These are phyloP conservation scores for Pulicaria dysenterica DNA, from an alignment of 129 eudicot genomes.

Conservation along the genomic window DNA sequence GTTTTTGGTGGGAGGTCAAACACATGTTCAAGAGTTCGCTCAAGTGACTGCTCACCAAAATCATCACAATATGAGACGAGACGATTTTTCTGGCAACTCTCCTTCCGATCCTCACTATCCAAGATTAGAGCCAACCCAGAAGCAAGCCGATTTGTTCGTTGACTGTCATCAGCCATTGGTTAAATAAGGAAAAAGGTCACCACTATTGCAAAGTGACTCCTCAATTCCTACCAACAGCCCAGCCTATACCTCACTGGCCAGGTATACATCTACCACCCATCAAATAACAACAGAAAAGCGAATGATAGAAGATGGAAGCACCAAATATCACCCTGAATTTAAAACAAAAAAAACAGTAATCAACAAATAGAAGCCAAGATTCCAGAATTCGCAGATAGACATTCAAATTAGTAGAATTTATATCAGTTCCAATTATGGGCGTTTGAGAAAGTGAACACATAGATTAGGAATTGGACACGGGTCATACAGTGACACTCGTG, in stretches of 20 bases:
- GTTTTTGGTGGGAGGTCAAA: constrained; percentile 72
- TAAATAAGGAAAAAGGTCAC: constrained; percentile 22
- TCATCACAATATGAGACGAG: constrained; percentile 81
- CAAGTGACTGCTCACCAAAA: constrained; percentile 94
- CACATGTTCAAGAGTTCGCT: constrained; percentile 83
- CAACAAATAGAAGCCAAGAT: constrained; percentile 8
- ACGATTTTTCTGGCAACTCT: constrained; percentile 61
- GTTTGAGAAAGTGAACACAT: constrained; percentile 2
- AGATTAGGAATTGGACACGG: background rate
- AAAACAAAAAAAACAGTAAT: constrained; percentile 1
- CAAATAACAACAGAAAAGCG: constrained; percentile 9
- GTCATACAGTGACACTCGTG: background rate
- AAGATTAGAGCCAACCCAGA: constrained; percentile 85
- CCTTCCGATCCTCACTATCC: constrained; percentile 62
- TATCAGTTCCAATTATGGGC: background rate
- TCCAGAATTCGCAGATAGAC: background rate
- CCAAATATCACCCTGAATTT: constrained; percentile 34
- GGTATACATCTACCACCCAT: constrained; percentile 7
- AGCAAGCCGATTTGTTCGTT: constrained; percentile 52
- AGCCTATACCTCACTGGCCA: constrained; percentile 11
- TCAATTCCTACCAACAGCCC: constrained; percentile 13
- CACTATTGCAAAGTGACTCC: constrained; percentile 28
- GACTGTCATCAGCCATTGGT: constrained; percentile 82
- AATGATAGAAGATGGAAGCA: constrained; percentile 3
- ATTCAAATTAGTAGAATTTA: constrained; percentile 11